Evolutionary conservation across 2,329 filamentous ascomycete species (phyloP).

Genomic region (Cordyceps farinosa): DNA sequence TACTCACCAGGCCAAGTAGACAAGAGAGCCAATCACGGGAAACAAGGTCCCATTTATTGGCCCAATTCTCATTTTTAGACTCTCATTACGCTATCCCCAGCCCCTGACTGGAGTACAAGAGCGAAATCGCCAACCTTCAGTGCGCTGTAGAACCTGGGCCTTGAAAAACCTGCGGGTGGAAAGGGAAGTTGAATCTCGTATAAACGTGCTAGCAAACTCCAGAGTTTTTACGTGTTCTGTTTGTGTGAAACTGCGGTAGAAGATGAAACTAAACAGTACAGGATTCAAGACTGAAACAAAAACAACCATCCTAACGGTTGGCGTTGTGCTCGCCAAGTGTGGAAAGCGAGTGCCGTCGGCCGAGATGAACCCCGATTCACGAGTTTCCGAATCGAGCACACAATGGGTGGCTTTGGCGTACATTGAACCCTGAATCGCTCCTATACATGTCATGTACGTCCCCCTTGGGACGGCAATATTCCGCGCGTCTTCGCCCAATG

Average conservation of each 20-base stretch:
- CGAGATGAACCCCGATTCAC: not conserved
- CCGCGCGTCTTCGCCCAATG: not conserved
- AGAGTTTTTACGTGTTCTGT: not conserved
- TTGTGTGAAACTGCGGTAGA: not conserved
- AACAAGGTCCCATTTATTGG: not conserved
- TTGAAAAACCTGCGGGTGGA: not conserved
- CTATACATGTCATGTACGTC: not conserved
- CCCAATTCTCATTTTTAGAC: not conserved
- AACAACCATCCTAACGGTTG: too few species aligned
- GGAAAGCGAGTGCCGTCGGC: not conserved
- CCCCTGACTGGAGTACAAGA: not conserved
- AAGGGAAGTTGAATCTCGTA: not conserved
- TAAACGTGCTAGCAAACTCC: not conserved
- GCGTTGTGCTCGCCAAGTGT: not conserved
- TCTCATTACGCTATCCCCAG: not conserved
- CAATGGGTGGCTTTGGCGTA: too few species aligned
- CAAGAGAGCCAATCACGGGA: not conserved
- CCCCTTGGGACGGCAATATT: not conserved
- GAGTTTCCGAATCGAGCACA: constrained; percentile 1
- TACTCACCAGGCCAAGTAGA: not conserved
- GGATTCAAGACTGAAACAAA: too few species aligned
- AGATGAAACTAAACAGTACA: too few species aligned
- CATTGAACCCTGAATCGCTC: not conserved
- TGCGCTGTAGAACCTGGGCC: not conserved
- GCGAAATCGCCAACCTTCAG: not conserved